Evolutionary conservation across 768 basidiomycete genomes (phyloP), one percentile per base, ranked within the genome.

Genomic region (Phaeolepiota aurea): DNA sequence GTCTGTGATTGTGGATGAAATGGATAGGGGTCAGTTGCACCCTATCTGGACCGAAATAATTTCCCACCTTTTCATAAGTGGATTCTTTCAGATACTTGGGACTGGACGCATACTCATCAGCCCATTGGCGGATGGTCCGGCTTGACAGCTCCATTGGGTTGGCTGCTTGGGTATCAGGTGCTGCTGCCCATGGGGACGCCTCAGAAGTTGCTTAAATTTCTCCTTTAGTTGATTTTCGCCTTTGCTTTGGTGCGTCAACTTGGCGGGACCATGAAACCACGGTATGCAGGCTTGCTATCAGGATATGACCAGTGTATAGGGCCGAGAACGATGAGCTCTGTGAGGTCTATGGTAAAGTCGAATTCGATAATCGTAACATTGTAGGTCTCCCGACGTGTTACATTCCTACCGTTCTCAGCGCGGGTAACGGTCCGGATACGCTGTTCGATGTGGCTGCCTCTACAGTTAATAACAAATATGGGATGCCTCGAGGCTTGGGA

Each of bases 351-450:
- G 42, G 51, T 61, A 52, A 83, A 73, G 42, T 52, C 61, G 53
- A 83, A 83, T 51, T 79, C 71, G 47, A 83, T 61, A 21, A 82
- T 62, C 0, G 62, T 72, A 43, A 74, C 72, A 1, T 64, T 70
- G 44, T 77, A 69, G 16, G 55, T 52, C 44, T 82, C 78, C 10
- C 48, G 44, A 14, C 53, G 51, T 10, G 67, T 66, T 19, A 54
- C 43, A 20, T 30, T 59, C 55, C 1, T 38, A 30, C 25, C 55
- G 51, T 5, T 56, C 54, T 44, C 37, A 14, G 41, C 40, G 37
- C 47, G 48, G 15, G 55, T 57, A 3, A 77, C 67, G 37, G 62
- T 48, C 15, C 68, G 71, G 1, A 64, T 62, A 16, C 58, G 68
- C 11, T 57, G 59, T 51, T 86, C 81, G 2, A 54, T 44, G 51